phyloP scores from a whole-genome alignment of 2,329 filamentous ascomycete species.

The Raffaelea ambrosiae region DNA sequence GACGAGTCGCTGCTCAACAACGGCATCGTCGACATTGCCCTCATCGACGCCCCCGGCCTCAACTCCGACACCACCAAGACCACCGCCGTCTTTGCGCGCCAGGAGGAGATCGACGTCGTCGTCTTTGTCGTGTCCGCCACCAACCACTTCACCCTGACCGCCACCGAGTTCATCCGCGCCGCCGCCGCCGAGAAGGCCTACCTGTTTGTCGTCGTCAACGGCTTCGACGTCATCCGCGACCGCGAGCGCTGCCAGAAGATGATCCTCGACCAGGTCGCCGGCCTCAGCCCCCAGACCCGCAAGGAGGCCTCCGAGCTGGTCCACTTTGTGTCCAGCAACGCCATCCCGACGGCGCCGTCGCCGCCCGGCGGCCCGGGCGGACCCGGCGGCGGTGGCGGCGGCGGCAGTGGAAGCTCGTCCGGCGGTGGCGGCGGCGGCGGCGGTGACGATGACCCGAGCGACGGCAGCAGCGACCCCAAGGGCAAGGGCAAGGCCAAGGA shows the following conservation, averaged over 20 bases:
- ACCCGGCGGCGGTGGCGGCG: slow-evolving; percentile 45
- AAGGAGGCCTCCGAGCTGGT: slow-evolving; percentile 91
- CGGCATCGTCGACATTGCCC: slow-evolving; percentile 91
- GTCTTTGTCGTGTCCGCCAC: slow-evolving; percentile 97
- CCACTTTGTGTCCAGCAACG: slow-evolving; percentile 96
- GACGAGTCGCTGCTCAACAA: slow-evolving; percentile 95
- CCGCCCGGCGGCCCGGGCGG: slow-evolving; percentile 45
- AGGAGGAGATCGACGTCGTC: slow-evolving; percentile 98
- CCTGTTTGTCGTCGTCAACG: slow-evolving; percentile 98
- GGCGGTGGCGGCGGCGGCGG: slow-evolving; percentile 42
- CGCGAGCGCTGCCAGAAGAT: slow-evolving; percentile 85
- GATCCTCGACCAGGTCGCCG: slow-evolving; percentile 82
- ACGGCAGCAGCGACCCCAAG: slow-evolving; percentile 44
- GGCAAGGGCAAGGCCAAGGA: slow-evolving; percentile 83
- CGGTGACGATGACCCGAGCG: slow-evolving; percentile 42
- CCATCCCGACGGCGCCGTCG: slow-evolving; percentile 60
- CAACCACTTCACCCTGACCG: slow-evolving; percentile 95
- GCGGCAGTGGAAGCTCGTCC: slow-evolving; percentile 43
- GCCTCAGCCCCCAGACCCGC: slow-evolving; percentile 83
- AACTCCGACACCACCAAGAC: slow-evolving; percentile 97
- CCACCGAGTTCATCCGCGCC: slow-evolving; percentile 96
- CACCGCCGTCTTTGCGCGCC: slow-evolving; percentile 90
- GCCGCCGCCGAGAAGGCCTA: slow-evolving; percentile 96
- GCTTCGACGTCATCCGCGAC: slow-evolving; percentile 88
- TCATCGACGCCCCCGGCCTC: slow-evolving; percentile 92